These are phyloP conservation scores for Chlorella sp. DNA, from an alignment of 139 green algal species.

Conservation along the genomic window DNA sequence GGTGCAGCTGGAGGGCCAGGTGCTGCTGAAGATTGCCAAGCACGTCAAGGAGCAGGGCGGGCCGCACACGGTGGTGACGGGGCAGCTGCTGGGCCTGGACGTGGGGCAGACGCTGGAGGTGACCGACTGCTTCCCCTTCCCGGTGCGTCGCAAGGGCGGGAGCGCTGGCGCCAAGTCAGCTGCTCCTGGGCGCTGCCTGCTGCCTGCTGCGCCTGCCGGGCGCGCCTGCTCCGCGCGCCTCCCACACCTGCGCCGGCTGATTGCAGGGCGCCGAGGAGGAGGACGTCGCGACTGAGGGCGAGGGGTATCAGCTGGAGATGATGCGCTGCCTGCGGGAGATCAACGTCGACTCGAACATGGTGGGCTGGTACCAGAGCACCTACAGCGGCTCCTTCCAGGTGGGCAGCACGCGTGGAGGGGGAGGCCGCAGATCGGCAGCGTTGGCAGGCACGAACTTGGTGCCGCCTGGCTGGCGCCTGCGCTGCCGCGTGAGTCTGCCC, in stretches of 20 bases:
- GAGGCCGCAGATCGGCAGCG: no score
- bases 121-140: conserved; percentile 98
- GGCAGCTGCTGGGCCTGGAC: conserved; percentile 97
- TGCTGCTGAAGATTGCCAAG: conserved; percentile 94
- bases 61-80: conserved; percentile 83
- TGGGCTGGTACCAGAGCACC: conserved; percentile 95
- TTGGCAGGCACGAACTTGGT: no score
- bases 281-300: conserved; percentile 54
- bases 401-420: no score
- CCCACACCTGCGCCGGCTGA: not conserved
- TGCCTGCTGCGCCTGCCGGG: not conserved
- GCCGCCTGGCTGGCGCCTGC: conserved; percentile 65
- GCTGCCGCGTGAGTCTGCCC: no score
- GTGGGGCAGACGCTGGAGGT: conserved; percentile 95
- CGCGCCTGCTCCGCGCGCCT: not conserved
- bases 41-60: conserved; percentile 82
- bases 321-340: conserved; percentile 97
- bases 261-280: conserved; percentile 58
- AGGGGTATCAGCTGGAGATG: conserved; percentile 98
- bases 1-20: conserved; percentile 82
- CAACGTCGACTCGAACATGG: conserved; percentile 99
- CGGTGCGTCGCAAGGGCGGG: conserved; percentile 54
- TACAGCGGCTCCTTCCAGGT: conserved; percentile 79
- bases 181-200: not conserved
- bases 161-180: not conserved